Evolutionary conservation across 2,329 filamentous ascomycete genomes (phyloP), one percentile per base, ranked within the genome.

Genomic region (Aspergillus puulaauensis): DNA sequence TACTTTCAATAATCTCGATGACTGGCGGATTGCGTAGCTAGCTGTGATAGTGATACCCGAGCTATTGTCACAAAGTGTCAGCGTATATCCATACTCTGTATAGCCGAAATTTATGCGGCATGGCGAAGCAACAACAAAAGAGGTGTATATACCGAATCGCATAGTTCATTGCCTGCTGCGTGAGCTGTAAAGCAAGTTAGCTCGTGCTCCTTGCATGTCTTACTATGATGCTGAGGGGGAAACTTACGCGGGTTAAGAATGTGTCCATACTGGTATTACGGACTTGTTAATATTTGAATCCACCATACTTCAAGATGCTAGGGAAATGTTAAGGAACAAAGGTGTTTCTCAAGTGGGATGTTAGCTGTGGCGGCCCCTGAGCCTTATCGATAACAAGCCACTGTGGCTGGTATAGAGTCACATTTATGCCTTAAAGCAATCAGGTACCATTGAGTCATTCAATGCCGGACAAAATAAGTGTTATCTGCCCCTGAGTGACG

Each of bases 31-130:
- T n/a, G 92, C 90, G 77, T 92, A 96, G 40, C 83, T 86, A 52
- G 91, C 91, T 2, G 93, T 96, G 64, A 96, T 83, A 49, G 90
- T 86, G 64, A 98, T 88, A 50, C 92, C 92, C 17, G 91, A 93
- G 50, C 81, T 83, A 46, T 15, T 41, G 33, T 11, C 6, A 8
- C 21, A 4, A 17, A 8, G 4, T 9, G 12, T 70, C 37, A 66
- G 58, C 40, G 44, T 41, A 31, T 41, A 54, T 15, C n/a, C 12
- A 43, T 23, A 9, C 37, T 17, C 35, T n/a, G 15, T 19, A 15
- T 1, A 48, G 41, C 56, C 23, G 56, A 79, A 8, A 11, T 3
- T 8, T 2, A 17, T 40, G 37, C 44, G 23, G 24, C 15, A 37
- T 40, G 15, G n/a, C 24, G 7, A 37, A 14, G 45, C 45, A 48